Base-by-base conservation (phyloP, 208 protist species). In the Paratrypanosoma confusum region DNA sequence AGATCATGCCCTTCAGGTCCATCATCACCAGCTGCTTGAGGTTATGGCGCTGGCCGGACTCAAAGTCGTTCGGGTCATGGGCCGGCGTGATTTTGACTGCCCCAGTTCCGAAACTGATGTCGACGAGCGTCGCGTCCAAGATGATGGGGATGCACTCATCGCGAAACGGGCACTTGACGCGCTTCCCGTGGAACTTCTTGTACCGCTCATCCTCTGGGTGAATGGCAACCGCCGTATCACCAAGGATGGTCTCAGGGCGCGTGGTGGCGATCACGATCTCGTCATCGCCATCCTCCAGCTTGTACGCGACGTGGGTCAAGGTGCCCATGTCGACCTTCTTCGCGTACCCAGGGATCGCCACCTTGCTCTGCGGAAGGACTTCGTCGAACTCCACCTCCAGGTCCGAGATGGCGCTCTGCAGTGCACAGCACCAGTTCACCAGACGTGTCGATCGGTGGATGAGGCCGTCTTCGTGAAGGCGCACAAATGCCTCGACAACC, bases 11-110 rank as follows among this genome's bases (percentile, higher is more conserved):
- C 38, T 98, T 89, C 21, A 97, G 72, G 41, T 87, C 96, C 39
- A 99, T 90, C 47, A 99, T 90, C 37, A 73, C 93, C 33, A 99
- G 64, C 54, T 94, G 84, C 49, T 28, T 48, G 14, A 99, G 83
- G 24, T 94, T 86, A 82, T 99, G 95, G 37, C 96, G 80, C 37
- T 84, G 39, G 37, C 96, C 98, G 43, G 78, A 79, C 63, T 97
- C 96, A 66, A 97, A 99, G 87, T 99, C 99, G 77, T 99, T 99
- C 18, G 75, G 89, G 80, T 99, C 99, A 65, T 99, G 99, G n/a
- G 96, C 95, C 13, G 99, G 99, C 14, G 99, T 99, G 36, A 99
- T 88, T 62, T 96, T 96, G 11, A 96, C 90, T 7, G 84, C 90
- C 66, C 97, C 97, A 32, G 97, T 99, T 29, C 97, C 98, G 68